Evolutionary conservation across 75 land plant species (phyloP).

Genomic region (Azolla pinnata): DNA sequence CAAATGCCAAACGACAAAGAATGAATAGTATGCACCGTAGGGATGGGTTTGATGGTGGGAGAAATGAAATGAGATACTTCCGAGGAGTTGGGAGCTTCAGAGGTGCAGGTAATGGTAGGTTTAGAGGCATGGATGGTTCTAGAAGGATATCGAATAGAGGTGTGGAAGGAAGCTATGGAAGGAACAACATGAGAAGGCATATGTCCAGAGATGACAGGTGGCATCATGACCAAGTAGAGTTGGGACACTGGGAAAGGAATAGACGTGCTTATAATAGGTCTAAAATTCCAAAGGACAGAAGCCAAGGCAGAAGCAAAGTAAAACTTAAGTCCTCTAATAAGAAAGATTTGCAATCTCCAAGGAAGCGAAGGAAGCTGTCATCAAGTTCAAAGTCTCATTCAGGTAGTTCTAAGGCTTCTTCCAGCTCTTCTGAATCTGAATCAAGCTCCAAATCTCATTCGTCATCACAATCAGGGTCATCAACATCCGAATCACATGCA

Average conservation of each 20-base stretch:
- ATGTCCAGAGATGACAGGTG: background rate
- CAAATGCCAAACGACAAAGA: too few relatives aligned
- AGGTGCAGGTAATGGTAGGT: constrained; percentile 2
- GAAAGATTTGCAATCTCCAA: constrained; percentile 10
- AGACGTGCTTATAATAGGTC: constrained; percentile 2
- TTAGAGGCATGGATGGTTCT: constrained; percentile 1
- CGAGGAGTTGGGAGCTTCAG: constrained; percentile 9
- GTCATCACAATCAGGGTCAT: constrained; percentile 20
- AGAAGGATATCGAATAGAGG: background rate
- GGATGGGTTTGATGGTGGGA: constrained; percentile 4
- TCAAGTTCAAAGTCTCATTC: constrained; percentile 9
- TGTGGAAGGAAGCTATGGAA: constrained; percentile 1
- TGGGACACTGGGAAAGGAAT: constrained; percentile 6
- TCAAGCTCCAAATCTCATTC: constrained; percentile 12
- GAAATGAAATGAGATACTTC: constrained; percentile 11
- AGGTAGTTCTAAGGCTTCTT: constrained; percentile 15
- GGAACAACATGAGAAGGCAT: background rate
- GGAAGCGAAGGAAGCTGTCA: constrained; percentile 1
- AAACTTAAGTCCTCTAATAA: constrained; percentile 5
- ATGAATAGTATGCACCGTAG: constrained; percentile 7
- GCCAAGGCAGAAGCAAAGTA: constrained; percentile 7
- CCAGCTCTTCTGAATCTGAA: constrained; percentile 10
- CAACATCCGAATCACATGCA: constrained; percentile 7
- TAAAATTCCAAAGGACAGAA: constrained; percentile 7
- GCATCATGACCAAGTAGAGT: background rate